Evolutionary conservation across 2,329 filamentous ascomycete genomes (phyloP).

Genomic region (Penicillium sp.): DNA sequence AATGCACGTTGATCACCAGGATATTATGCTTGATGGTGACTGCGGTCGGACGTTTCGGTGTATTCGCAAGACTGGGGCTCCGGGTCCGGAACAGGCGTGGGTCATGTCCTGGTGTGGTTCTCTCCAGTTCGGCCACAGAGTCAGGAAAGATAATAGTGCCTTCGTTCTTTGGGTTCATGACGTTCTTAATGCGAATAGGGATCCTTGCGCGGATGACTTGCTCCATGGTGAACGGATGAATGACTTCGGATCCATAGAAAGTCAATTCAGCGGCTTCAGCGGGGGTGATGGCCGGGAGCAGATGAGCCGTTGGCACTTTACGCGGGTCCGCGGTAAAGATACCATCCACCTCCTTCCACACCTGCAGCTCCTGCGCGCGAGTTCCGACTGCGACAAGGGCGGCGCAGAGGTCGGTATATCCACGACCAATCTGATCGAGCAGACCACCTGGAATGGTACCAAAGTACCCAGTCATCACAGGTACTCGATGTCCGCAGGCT

Average conservation of each 20-base stretch:
- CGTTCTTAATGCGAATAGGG: slow-evolving; percentile 67
- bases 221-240: slow-evolving; percentile 98
- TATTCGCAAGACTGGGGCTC: slow-evolving; percentile 48
- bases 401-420: slow-evolving; percentile 95
- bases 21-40: slow-evolving; percentile 98
- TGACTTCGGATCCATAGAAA: slow-evolving; percentile 92
- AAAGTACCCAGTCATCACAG: slow-evolving; percentile 90
- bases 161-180: slow-evolving; percentile 62
- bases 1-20: slow-evolving; percentile 95
- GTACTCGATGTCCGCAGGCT: slow-evolving; percentile 65
- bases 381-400: slow-evolving; percentile 86
- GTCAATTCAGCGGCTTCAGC: slow-evolving; percentile 94
- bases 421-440: slow-evolving; percentile 86
- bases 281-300: slow-evolving; percentile 86
- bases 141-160: slow-evolving; percentile 75
- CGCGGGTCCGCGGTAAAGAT: slow-evolving; percentile 85
- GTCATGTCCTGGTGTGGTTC: slow-evolving; percentile 55
- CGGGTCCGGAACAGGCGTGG: slow-evolving; percentile 50
- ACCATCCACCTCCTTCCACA: slow-evolving; percentile 99
- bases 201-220: slow-evolving; percentile 69
- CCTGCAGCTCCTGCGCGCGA: slow-evolving; percentile 83
- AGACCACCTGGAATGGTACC: slow-evolving; percentile 88
- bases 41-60: slow-evolving; percentile 74
- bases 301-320: slow-evolving; percentile 86
- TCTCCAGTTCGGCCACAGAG: slow-evolving; percentile 50